Evolutionary conservation across 257 asterid genomes (phyloP), one percentile per base, ranked within the genome.

Genomic region (Datura wrightii): DNA sequence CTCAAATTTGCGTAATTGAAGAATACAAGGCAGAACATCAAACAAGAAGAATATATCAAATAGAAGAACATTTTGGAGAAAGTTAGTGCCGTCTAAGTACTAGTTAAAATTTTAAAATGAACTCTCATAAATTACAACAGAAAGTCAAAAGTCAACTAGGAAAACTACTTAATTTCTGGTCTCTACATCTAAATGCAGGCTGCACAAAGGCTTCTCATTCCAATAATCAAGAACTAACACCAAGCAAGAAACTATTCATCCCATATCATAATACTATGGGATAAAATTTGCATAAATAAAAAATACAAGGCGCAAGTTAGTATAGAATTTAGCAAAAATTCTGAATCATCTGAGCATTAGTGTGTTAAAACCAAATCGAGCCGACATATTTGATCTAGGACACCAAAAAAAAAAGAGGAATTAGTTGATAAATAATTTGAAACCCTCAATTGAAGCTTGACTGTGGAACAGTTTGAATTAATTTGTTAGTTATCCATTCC

Each of bases 21-120:
- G 13, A 31, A 36, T 8, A 76, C 46, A 34, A 50, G 63, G 63
- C 31, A 31, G 54, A 42, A 9, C 8, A 59, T 70, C 54, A 70
- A 42, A 8, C 54, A 18, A 16, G 54, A 15, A 70, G 79, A 70
- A 52, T 52, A 76, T 31, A 76, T 50, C 31, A 50, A 76, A 52
- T 76, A 76, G 46, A 76, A 50, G 31, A 76, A 50, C 62, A 76
- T 50, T 46, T 34, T 13, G 82, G 62, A 76, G 46, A 36, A 76
- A 50, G 24, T 31, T 50, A 50, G n/a, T 4, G 8, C 24, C 82
- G 14, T 50, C 24, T 6, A 52, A 48, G 56, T 76, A 24, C 24
- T 13, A 74, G 80, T 3, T 46, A 46, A 10, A n/a, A 44, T n/a
- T 72, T 10, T n/a, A 5, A 72, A 72, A 10, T 46, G 56, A 72